Percentiles rank a stretch among this genome's conserved stretches.
Conservation (phyloP, 2,329 filamentous ascomycete species). For the Ophiostoma pallidulum region DNA sequence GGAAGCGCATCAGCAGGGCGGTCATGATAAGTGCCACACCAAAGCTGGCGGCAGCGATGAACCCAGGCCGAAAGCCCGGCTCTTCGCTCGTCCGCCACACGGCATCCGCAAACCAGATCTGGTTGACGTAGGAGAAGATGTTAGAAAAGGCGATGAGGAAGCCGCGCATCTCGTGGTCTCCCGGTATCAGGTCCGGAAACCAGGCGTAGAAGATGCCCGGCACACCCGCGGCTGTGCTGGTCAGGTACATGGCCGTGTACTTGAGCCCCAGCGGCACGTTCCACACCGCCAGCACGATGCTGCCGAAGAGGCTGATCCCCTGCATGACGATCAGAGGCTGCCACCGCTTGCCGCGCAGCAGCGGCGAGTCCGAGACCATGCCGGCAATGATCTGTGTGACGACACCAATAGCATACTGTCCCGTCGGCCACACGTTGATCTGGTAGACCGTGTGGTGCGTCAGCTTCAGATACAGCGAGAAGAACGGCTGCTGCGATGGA, state of each 20-base stretch:
- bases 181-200: conserved; percentile 11
- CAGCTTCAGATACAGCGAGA: conserved; percentile 37
- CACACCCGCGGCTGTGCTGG: conserved; percentile 50
- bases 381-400: conserved; percentile 8
- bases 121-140: conserved; percentile 11
- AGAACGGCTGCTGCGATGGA: conserved; percentile 38
- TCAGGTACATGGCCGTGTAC: conserved; percentile 55
- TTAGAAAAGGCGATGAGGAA: conserved; percentile 12
- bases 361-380: conserved; percentile 9
- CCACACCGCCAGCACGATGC: conserved; percentile 10
- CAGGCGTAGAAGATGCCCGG: conserved; percentile 8
- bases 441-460: conserved; percentile 31
- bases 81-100: conserved; percentile 6
- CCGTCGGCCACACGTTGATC: conserved; percentile 46
- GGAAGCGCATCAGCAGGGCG: no score
- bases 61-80: conserved; percentile 6
- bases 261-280: conserved; percentile 30
- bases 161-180: conserved; percentile 12
- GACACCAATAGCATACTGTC: conserved; percentile 9
- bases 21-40: no score
- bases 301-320: conserved; percentile 6
- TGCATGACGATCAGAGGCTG: conserved; percentile 7
- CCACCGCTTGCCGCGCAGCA: conserved; percentile 6
- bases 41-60: not conserved
- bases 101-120: conserved; percentile 9